Evolutionary conservation across 331 rosid genomes (phyloP).

Genomic region (Cydonia oblonga): DNA sequence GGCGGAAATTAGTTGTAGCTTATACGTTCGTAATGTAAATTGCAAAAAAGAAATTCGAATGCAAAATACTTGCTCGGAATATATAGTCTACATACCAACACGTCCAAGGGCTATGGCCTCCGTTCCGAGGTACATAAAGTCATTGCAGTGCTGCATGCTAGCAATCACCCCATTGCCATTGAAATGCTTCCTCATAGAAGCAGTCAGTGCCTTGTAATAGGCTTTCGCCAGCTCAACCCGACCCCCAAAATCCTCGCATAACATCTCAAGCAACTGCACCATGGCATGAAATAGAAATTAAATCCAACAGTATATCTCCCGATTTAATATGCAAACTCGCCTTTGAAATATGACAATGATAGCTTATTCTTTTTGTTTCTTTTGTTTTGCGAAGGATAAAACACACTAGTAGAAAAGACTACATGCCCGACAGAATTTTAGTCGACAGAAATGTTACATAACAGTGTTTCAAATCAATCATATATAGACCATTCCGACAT

Average conservation of each 20-base stretch:
- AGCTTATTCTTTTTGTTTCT: too few species aligned
- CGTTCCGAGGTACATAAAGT: slow-evolving; percentile 69
- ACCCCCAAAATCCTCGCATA: slow-evolving; percentile 58
- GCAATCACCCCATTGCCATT: slow-evolving; percentile 67
- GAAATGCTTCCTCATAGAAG: slow-evolving; percentile 49
- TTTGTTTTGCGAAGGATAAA: too few species aligned
- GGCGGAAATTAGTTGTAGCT: background rate
- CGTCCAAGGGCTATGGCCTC: slow-evolving; percentile 63
- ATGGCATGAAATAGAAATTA: background rate
- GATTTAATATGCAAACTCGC: background rate
- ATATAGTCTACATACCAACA: slow-evolving; percentile 34
- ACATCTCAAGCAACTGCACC: slow-evolving; percentile 59
- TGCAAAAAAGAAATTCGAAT: too few species aligned
- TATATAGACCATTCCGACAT: too few species aligned
- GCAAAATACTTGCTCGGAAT: background rate
- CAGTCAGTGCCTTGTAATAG: slow-evolving; percentile 53
- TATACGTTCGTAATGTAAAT: too few species aligned
- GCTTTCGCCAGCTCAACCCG: slow-evolving; percentile 53
- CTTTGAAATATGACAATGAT: background rate
- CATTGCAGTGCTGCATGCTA: slow-evolving; percentile 72
- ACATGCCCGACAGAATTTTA: too few species aligned
- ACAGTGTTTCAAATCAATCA: too few species aligned
- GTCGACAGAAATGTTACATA: too few species aligned
- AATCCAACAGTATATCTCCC: background rate
- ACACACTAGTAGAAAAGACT: too few species aligned